Base-by-base conservation (phyloP, 2,329 filamentous ascomycete species). In the Xylariaceae sp. region DNA sequence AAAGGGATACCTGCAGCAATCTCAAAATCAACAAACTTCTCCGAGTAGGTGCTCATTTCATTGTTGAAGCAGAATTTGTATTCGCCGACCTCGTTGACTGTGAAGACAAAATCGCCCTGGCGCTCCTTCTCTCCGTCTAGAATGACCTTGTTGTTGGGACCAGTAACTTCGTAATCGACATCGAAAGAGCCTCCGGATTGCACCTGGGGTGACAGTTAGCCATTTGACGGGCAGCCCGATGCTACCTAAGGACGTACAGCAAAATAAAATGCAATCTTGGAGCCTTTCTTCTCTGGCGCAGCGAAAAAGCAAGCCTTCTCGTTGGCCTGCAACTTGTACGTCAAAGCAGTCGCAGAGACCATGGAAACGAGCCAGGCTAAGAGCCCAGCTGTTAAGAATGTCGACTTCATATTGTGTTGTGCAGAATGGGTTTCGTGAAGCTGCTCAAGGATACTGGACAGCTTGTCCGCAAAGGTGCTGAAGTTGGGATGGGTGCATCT, bases 61-160 rank as follows among this genome's bases (percentile, higher is more conserved):
- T 99, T 99, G 77, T 93, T 90, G 81, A 99, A 99, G 83, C 95
- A 99, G 80, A 99, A 98, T 51, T 87, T 86, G 79, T 98, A 97
- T 70, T 98, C 93, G 64, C 95, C 95, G 6, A 83, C 71, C 50
- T 91, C 86, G 69, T 91, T 91, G 44, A 93, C 95, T 0, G 93
- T 96, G 75, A 99, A 99, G 61, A 99, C 95, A 71, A 96, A 98
- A 76, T 99, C 95, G 51, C 93, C 95, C 77, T 98, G 93, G 64
- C 93, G 86, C 79, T 90, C 95, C 78, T 96, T 98, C 66, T 88
- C 81, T 59, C 93, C 95, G 58, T 93, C 87, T 68, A 98, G 78
- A 59, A 99, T 88, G 59, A 91, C 75, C 75, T 89, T 93, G 70
- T 89, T 87, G 64, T 84, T 85, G 23, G 96, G 95, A 19, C 91